phyloP scores from a whole-genome alignment of 768 basidiomycete genomes.

The Suillus occidentalis region DNA sequence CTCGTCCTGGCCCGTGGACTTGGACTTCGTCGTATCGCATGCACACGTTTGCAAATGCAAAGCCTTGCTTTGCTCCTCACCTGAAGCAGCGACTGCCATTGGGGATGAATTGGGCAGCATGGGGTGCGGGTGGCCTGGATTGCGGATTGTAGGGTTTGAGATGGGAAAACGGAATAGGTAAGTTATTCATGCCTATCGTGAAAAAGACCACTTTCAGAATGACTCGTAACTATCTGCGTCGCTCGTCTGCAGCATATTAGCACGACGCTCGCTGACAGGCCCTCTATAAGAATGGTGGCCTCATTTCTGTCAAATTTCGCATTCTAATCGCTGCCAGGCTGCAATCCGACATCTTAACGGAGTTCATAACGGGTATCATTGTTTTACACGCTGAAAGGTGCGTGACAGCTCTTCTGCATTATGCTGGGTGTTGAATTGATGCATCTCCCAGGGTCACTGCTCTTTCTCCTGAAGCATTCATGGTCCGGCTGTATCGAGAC shows the following conservation, averaged over 20 bases:
- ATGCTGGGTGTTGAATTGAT: background rate
- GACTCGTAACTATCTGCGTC: background rate
- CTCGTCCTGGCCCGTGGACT: too few relatives aligned
- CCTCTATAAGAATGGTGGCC: conserved; percentile 84
- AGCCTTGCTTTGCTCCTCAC: conserved; percentile 79
- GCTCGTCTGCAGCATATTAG: conserved; percentile 2
- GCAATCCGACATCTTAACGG: conserved; percentile 77
- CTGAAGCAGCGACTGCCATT: conserved; percentile 88
- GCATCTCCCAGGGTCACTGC: conserved; percentile 67
- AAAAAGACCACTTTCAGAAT: background rate
- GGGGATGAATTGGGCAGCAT: conserved; percentile 91
- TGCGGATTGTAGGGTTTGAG: conserved; percentile 83
- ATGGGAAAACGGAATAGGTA: conserved; percentile 77
- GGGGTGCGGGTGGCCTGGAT: conserved; percentile 85
- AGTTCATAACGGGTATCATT: conserved; percentile 86
- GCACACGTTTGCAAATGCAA: conserved; percentile 85
- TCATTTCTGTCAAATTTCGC: conserved; percentile 89
- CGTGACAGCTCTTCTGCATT: conserved; percentile 15
- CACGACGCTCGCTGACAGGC: conserved; percentile 56
- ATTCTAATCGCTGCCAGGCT: conserved; percentile 96
- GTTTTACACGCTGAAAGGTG: conserved; percentile 91
- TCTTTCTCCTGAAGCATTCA: conserved; percentile 87
- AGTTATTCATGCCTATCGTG: conserved; percentile 19
- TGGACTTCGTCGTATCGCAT: conserved; percentile 82
- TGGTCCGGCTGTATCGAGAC: conserved; percentile 86